These are phyloP conservation scores for Serendipita sp. DNA, from an alignment of 768 basidiomycete genomes.

Conservation along the genomic window DNA sequence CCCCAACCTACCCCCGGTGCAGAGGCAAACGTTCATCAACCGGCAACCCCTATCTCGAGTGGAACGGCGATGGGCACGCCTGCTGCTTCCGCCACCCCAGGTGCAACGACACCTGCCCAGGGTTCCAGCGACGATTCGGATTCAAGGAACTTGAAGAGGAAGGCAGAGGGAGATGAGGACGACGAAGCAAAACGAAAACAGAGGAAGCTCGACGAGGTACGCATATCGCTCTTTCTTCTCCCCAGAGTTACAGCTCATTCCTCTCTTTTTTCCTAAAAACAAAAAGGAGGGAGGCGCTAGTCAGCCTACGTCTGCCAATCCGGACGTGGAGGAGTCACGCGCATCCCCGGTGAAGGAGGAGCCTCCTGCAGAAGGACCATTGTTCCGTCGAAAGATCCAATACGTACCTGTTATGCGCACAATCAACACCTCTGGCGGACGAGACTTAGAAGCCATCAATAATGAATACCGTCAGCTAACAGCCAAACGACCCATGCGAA, in stretches of 20 bases:
- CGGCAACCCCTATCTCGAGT: neutral
- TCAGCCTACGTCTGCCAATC: neutral
- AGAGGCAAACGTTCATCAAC: neutral
- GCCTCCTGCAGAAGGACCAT: neutral
- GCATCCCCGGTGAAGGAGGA: neutral
- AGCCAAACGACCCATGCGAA: slow-evolving; percentile 40
- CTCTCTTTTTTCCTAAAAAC: too few relatives aligned
- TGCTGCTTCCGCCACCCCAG: neutral
- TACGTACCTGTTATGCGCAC: slow-evolving; percentile 72
- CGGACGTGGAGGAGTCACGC: neutral
- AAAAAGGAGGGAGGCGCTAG: neutral
- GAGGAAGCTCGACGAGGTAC: slow-evolving; percentile 1
- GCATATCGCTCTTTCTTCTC: neutral
- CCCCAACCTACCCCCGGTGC: neutral
- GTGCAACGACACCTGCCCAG: slow-evolving; percentile 1
- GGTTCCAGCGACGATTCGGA: neutral
- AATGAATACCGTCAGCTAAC: slow-evolving; percentile 38
- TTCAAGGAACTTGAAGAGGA: neutral
- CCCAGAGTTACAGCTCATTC: too few relatives aligned
- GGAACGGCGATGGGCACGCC: neutral
- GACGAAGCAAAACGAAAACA: neutral
- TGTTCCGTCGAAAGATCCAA: slow-evolving; percentile 59
- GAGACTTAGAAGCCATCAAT: slow-evolving; percentile 55
- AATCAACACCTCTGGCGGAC: slow-evolving; percentile 61
- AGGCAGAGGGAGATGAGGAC: neutral